Percentiles rank a stretch among this genome's conserved stretches.
Conservation (phyloP, 2,329 filamentous ascomycete species). For the Didymosphaeria variabile region DNA sequence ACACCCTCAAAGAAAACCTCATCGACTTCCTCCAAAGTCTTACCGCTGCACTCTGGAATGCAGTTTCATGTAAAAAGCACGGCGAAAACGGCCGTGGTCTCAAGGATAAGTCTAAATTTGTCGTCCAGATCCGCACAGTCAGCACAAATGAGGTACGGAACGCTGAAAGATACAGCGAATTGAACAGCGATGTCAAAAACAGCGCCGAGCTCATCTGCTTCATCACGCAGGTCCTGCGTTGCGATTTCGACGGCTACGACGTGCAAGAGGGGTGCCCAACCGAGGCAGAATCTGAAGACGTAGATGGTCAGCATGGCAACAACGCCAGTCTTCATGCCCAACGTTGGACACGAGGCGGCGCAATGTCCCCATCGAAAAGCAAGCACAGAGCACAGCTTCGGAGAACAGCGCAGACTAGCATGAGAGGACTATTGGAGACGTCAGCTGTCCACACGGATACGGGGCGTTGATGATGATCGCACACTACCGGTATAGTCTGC, state of each 20-base stretch:
- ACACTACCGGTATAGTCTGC: constrained; percentile 16
- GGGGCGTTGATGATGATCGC: background rate
- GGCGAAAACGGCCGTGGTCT: constrained; percentile 31
- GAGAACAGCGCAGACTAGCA: constrained; percentile 14
- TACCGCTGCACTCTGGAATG: constrained; percentile 25
- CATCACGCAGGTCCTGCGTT: constrained; percentile 16
- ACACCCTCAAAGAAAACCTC: constrained; percentile 18
- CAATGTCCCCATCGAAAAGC: constrained; percentile 17
- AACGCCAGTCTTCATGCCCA: constrained; percentile 13
- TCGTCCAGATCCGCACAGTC: constrained; percentile 48
- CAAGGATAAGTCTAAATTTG: constrained; percentile 55
- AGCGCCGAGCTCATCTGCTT: constrained; percentile 16
- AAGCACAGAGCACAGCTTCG: constrained; percentile 14
- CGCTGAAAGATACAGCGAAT: constrained; percentile 47
- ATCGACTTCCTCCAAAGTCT: constrained; percentile 35
- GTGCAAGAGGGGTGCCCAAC: constrained; percentile 17
- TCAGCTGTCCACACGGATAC: background rate
- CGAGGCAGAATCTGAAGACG: constrained; percentile 12
- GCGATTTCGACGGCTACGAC: constrained; percentile 19
- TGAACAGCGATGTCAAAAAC: constrained; percentile 18
- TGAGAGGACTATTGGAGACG: constrained; percentile 7
- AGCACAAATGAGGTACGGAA: constrained; percentile 51
- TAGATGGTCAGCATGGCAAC: constrained; percentile 17
- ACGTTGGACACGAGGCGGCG: background rate
- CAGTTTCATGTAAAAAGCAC: constrained; percentile 26